phyloP scores from a whole-genome alignment of 2,329 filamentous ascomycete species.

The Arthrobotrys iridis region DNA sequence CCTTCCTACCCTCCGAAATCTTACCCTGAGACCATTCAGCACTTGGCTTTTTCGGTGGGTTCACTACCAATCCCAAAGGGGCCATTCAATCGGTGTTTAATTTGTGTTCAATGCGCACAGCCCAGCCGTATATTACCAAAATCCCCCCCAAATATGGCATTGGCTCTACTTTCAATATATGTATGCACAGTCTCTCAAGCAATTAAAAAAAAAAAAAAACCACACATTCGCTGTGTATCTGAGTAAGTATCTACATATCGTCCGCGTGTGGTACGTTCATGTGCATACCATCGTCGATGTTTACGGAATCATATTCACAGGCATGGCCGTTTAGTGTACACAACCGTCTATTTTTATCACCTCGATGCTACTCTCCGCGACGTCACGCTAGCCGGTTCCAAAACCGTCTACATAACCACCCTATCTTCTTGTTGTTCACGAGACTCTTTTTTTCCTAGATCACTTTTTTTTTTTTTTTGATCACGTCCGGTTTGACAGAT shows the following conservation, averaged over 20 bases:
- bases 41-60: constrained; percentile 48
- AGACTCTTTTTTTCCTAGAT: not conserved
- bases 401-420: constrained; percentile 5
- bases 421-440: not conserved
- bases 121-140: not conserved
- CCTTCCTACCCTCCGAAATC: constrained; percentile 14
- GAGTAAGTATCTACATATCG: too few relatives aligned
- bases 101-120: constrained; percentile 44
- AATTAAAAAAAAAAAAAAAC: not conserved
- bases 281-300: not conserved
- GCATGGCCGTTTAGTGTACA: not conserved
- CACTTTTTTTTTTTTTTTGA: not conserved
- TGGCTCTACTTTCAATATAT: too few relatives aligned
- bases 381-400: constrained; percentile 2
- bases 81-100: constrained; percentile 21
- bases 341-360: constrained; percentile 46
- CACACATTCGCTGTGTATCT: not conserved
- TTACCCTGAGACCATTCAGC: constrained; percentile 29
- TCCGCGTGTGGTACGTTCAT: not conserved
- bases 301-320: not conserved
- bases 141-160: too few relatives aligned
- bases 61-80: constrained; percentile 36
- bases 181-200: too few relatives aligned
- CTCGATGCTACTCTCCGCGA: constrained; percentile 28
- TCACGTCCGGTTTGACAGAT: constrained; percentile 21